Percentiles rank a stretch among this genome's conserved stretches.
phyloP scores from a whole-genome alignment of 805 yeast species.

The Teunomyces lycoperdinae region DNA sequence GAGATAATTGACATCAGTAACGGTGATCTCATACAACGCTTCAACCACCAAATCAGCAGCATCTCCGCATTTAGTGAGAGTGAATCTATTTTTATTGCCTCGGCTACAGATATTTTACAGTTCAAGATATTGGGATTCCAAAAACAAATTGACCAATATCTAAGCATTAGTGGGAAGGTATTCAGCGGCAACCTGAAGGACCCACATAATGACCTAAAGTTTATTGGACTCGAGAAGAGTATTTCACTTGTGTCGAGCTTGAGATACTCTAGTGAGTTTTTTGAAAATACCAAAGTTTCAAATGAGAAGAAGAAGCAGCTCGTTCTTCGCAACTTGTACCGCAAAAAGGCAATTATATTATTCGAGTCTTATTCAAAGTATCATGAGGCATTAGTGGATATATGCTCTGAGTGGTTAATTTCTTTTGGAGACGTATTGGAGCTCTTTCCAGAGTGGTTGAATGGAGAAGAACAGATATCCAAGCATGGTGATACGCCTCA shows the following conservation, averaged over 20 bases:
- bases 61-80: conserved; percentile 15
- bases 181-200: conserved; percentile 17
- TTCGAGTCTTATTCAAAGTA: conserved; percentile 34
- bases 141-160: conserved; percentile 36
- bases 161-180: conserved; percentile 22
- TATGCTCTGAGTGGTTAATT: conserved; percentile 41
- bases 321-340: conserved; percentile 33
- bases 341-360: conserved; percentile 27
- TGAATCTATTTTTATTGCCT: conserved; percentile 18
- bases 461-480: conserved; percentile 15
- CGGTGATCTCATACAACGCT: conserved; percentile 35
- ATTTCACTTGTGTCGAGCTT: conserved; percentile 29
- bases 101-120: conserved; percentile 29
- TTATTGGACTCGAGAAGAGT: conserved; percentile 34
- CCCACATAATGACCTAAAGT: conserved; percentile 25
- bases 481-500: conserved; percentile 7
- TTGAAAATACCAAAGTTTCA: conserved; percentile 14
- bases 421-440: conserved; percentile 31
- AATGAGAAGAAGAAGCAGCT: conserved; percentile 30
- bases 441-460: conserved; percentile 39
- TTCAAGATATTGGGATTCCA: conserved; percentile 27
- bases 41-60: conserved; percentile 28
- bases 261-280: conserved; percentile 22
- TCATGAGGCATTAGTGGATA: conserved; percentile 38
- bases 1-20: conserved; percentile 34